Percentiles rank a stretch among this genome's conserved stretches.
phyloP scores from a whole-genome alignment of 345 rosid genomes.

The Viola odorata region DNA sequence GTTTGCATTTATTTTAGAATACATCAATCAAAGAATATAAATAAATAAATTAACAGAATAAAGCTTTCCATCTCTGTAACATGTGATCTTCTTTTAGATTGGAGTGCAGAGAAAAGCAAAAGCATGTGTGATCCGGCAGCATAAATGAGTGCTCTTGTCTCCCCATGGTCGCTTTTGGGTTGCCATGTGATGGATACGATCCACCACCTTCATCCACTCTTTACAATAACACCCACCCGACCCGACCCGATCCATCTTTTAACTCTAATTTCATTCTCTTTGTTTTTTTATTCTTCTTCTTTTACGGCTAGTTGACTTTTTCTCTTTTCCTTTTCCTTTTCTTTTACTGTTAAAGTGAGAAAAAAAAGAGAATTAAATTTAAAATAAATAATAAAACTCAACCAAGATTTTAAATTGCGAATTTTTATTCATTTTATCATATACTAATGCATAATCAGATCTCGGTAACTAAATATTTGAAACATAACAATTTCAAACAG shows the following conservation, averaged over 20 bases:
- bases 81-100: constrained; percentile 19
- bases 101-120: constrained; percentile 18
- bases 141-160: constrained; percentile 18
- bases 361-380: too few species aligned
- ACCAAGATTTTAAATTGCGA: too few species aligned
- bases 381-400: too few species aligned
- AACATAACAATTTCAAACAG: too few species aligned
- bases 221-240: constrained; percentile 18
- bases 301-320: background rate
- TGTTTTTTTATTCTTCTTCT: background rate
- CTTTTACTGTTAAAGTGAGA: too few species aligned
- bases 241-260: background rate
- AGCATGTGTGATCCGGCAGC: constrained; percentile 33
- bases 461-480: too few species aligned
- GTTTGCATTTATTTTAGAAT: too few species aligned
- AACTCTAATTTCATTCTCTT: constrained; percentile 10
- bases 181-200: background rate
- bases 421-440: too few species aligned
- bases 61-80: background rate
- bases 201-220: background rate
- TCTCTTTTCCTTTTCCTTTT: too few species aligned
- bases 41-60: background rate
- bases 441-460: too few species aligned
- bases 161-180: background rate
- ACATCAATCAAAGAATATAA: background rate